Percentiles rank a stretch among this genome's conserved stretches.
These are phyloP conservation scores for Harrya chromipes DNA, from an alignment of 768 basidiomycete genomes.

Conservation along the genomic window DNA sequence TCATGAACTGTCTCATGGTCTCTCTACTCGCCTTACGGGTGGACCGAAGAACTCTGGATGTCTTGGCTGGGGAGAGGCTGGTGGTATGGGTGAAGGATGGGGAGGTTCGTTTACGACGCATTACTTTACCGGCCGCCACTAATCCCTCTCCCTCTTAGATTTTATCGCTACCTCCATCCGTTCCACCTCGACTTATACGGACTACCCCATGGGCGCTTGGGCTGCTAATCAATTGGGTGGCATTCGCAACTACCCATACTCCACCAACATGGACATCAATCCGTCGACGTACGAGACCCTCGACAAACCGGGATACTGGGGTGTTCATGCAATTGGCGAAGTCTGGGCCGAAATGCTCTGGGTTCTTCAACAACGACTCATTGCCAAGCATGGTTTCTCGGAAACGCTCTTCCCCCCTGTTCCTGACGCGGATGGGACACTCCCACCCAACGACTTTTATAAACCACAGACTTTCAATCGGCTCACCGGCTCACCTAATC, in stretches of 20 bases:
- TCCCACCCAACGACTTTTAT: slow-evolving; percentile 74
- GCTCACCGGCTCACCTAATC: slow-evolving; percentile 28
- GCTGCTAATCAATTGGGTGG: slow-evolving; percentile 74
- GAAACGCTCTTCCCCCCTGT: slow-evolving; percentile 79
- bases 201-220: slow-evolving; percentile 95
- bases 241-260: slow-evolving; percentile 89
- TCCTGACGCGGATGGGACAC: slow-evolving; percentile 57
- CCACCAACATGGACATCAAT: slow-evolving; percentile 72
- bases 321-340: slow-evolving; percentile 88
- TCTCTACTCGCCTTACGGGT: slow-evolving; percentile 92
- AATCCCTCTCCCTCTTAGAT: slow-evolving; percentile 36
- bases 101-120: slow-evolving; percentile 47
- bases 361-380: slow-evolving; percentile 70
- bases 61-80: slow-evolving; percentile 93
- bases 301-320: slow-evolving; percentile 92
- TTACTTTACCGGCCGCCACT: neutral
- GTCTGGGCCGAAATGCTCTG: slow-evolving; percentile 95
- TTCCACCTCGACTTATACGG: slow-evolving; percentile 65
- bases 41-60: slow-evolving; percentile 92
- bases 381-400: slow-evolving; percentile 79
- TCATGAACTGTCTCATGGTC: slow-evolving; percentile 83
- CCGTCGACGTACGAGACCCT: slow-evolving; percentile 94
- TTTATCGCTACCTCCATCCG: slow-evolving; percentile 87
- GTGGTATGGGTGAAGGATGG: slow-evolving; percentile 99
- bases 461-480: slow-evolving; percentile 35